Evolutionary conservation across 768 basidiomycete species (phyloP).

Genomic region (Phlebiopsis flavidoalba): DNA sequence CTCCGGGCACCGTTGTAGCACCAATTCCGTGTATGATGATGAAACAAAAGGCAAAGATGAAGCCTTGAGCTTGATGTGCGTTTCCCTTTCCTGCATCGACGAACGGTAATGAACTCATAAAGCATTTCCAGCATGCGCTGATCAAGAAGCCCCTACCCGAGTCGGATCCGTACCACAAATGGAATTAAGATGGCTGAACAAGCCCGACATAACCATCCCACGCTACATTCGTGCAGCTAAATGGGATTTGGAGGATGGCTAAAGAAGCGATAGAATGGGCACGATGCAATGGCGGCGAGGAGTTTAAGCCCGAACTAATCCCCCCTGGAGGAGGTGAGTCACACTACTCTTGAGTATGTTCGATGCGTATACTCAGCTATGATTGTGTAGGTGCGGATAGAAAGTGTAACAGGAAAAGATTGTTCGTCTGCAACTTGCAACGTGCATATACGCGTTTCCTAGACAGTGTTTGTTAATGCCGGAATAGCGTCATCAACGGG

Average conservation of each 20-base stretch:
- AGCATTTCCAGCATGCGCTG: constrained; percentile 53
- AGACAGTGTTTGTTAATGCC: not conserved
- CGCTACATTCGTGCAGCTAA: constrained; percentile 86
- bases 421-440: constrained; percentile 36
- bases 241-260: constrained; percentile 73
- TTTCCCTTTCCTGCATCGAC: not conserved
- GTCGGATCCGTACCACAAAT: constrained; percentile 65
- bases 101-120: not conserved
- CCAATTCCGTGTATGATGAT: constrained; percentile 56
- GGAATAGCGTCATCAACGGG: constrained; percentile 66
- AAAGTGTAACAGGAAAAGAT: constrained; percentile 87
- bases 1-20: constrained; percentile 42
- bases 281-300: constrained; percentile 83
- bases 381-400: constrained; percentile 49
- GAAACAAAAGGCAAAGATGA: constrained; percentile 57
- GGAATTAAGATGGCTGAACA: constrained; percentile 74
- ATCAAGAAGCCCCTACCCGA: constrained; percentile 56
- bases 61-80: constrained; percentile 60
- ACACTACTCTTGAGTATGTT: not conserved
- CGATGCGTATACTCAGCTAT: not conserved
- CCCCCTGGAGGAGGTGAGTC: constrained; percentile 62
- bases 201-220: constrained; percentile 56
- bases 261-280: constrained; percentile 73
- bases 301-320: constrained; percentile 82
- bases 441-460: not conserved